A percentile compares a stretch with the other conserved stretches of the same genome.
These are phyloP conservation scores for Wickerhamomyces mucosus DNA, from an alignment of 805 yeast genomes.

Conservation along the genomic window DNA sequence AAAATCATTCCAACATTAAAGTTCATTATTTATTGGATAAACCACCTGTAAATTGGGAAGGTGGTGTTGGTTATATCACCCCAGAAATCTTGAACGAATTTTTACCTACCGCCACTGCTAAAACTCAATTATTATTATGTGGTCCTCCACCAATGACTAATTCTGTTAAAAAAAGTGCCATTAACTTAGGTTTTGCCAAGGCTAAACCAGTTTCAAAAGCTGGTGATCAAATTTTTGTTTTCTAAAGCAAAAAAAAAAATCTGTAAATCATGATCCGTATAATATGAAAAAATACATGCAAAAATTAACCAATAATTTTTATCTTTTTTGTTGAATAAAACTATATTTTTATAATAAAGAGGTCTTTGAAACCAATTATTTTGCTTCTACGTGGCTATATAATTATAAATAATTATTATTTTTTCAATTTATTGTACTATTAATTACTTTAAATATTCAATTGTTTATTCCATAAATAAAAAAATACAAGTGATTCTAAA, in stretches of 20 bases:
- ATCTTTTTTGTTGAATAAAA: not conserved
- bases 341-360: too few species aligned
- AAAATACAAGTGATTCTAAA: too few species aligned
- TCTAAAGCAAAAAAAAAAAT: too few species aligned
- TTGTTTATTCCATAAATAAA: not conserved
- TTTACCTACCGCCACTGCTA: conserved; percentile 52
- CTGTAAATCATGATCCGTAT: not conserved
- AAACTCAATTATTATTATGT: conserved; percentile 70
- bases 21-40: conserved; percentile 70
- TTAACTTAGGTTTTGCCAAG: conserved; percentile 64
- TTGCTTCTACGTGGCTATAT: too few species aligned
- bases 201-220: conserved; percentile 84
- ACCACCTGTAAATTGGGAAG: conserved; percentile 61
- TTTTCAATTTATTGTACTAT: not conserved
- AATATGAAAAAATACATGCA: not conserved
- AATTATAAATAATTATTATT: not conserved
- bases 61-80: conserved; percentile 74
- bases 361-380: too few species aligned
- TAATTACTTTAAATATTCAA: not conserved
- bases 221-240: conserved; percentile 85
- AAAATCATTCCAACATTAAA: conserved; percentile 47
- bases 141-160: conserved; percentile 94
- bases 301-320: not conserved
- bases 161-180: conserved; percentile 73
- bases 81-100: conserved; percentile 56